These are phyloP conservation scores for Botryotinia narcissicola DNA, from an alignment of 2,329 filamentous ascomycete species.

Conservation along the genomic window DNA sequence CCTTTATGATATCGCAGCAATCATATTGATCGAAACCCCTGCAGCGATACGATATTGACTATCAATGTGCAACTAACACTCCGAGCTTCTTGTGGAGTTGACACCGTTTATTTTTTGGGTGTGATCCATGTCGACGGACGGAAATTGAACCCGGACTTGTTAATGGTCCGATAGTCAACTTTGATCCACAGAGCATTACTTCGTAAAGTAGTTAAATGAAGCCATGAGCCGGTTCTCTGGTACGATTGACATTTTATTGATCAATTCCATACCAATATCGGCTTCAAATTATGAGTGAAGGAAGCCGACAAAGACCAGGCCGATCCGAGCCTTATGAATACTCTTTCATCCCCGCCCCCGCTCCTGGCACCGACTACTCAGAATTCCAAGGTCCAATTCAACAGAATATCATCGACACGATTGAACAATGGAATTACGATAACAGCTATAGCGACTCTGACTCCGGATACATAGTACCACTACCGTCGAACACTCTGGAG, in stretches of 20 bases:
- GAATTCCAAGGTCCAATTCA: background rate
- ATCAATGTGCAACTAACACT: background rate
- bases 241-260: background rate
- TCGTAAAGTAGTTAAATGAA: constrained; percentile 7
- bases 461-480: background rate
- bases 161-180: background rate
- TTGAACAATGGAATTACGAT: constrained; percentile 11
- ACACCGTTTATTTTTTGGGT: background rate
- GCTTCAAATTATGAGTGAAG: background rate
- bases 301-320: background rate
- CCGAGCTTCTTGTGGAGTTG: constrained; percentile 7
- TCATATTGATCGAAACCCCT: background rate
- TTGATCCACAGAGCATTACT: constrained; percentile 7
- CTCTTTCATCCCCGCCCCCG: constrained; percentile 3
- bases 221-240: background rate
- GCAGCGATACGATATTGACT: background rate
- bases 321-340: constrained; percentile 10
- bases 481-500: background rate
- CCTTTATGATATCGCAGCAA: background rate
- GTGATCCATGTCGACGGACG: background rate
- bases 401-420: constrained; percentile 8
- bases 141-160: constrained; percentile 17
- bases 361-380: background rate
- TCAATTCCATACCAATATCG: background rate
- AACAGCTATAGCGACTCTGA: background rate